Evolutionary conservation across 2,329 filamentous ascomycete genomes (phyloP), one percentile per base, ranked within the genome.

Genomic region (Colletotrichum sp.): DNA sequence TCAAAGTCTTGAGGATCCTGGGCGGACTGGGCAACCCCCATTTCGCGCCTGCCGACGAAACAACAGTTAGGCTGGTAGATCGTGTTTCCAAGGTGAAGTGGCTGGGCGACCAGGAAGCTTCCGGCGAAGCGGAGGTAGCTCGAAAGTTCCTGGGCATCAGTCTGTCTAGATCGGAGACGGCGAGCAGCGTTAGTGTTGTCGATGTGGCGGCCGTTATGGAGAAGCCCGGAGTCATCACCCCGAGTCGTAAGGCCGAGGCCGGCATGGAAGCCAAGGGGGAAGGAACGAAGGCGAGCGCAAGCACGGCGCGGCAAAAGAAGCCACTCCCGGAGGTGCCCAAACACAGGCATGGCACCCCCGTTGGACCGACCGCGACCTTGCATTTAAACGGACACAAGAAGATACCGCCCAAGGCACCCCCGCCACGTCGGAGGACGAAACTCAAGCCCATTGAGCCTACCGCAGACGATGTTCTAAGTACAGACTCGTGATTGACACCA

Each of bases 121-220:
- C 83, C 12, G 83, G 83, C 65, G 82, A 88, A 79, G 83, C 86
- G 59, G 85, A 88, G 74, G 88, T 92, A 65, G 89, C 91, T 8
- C 88, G 86, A 39, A 93, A 92, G 78, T 84, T 93, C 32, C 84
- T 96, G 5, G 94, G 94, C 12, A 95, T 96, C 84, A 94, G 92
- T 76, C 87, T 96, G 5, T 91, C 92, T 2, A 88, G 91, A 3
- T 86, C 86, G 4, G 91, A 94, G 68, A 90, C 90, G n/a, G 91
- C 91, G 64, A 98, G 95, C 82, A 92, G 90, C 80, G 87, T 95
- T 78, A 96, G 94, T 81, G 93, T 97, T 63, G 88, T 92, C 39
- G 94, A 97, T 80, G 92, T 98, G 57, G 95, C 95, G 8, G 91
- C 92, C 13, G 94, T 96, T 60, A 95, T 90, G 83, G 95, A 96